phyloP scores from a whole-genome alignment of 2,329 filamentous ascomycete genomes.

The Didymella keratinophila region DNA sequence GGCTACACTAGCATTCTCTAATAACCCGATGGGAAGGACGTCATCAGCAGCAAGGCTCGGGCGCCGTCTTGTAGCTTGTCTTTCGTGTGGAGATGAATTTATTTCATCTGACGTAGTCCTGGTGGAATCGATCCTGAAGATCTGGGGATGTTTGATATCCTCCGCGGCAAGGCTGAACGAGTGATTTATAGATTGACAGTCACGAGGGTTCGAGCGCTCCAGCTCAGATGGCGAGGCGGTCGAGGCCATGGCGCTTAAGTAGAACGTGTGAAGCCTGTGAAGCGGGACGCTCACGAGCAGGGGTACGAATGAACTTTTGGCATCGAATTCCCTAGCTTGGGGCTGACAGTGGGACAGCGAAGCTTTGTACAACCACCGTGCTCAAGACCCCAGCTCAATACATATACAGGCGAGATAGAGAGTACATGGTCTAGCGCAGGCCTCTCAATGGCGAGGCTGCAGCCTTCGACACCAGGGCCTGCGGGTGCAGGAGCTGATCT shows the following conservation, averaged over 20 bases:
- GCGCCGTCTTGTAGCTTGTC: conserved; percentile 16
- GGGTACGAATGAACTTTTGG: conserved; percentile 19
- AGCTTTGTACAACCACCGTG: conserved; percentile 31
- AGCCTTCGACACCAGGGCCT: conserved; percentile 29
- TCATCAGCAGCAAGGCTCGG: conserved; percentile 12
- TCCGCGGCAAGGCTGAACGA: conserved; percentile 1
- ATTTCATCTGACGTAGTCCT: conserved; percentile 9
- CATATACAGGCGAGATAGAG: conserved; percentile 26
- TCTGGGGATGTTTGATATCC: conserved; percentile 1
- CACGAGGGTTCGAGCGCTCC: conserved; percentile 28
- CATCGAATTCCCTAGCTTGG: conserved; percentile 36
- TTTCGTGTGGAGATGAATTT: conserved; percentile 15
- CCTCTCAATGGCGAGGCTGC: conserved; percentile 38
- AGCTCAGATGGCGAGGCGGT: conserved; percentile 25
- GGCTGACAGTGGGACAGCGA: conserved; percentile 32
- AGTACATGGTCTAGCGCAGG: conserved; percentile 35
- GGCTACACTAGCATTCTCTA: conserved; percentile 7
- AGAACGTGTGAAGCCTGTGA: conserved; percentile 27
- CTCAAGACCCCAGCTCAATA: conserved; percentile 36
- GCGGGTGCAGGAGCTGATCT: conserved; percentile 28
- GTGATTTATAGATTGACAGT: conserved; percentile 14
- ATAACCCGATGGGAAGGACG: conserved; percentile 2
- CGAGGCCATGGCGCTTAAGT: conserved; percentile 34
- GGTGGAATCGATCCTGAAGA: background rate
- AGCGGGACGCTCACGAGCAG: conserved; percentile 24